Conservation (phyloP, 495 filamentous ascomycete genomes). For the Astrothelium macrocarpum region DNA sequence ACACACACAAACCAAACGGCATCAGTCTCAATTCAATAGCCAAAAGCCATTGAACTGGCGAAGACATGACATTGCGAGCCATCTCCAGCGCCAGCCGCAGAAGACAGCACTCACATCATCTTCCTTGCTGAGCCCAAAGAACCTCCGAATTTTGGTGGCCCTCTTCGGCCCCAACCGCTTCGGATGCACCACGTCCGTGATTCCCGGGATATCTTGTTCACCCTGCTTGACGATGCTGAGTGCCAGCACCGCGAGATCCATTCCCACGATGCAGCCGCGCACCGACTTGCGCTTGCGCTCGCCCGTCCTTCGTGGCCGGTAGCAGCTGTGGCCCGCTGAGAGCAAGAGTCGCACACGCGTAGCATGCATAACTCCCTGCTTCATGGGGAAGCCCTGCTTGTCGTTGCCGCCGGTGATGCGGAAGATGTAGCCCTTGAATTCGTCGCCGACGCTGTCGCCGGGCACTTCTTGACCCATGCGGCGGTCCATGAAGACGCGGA, state of each 20-base stretch:
- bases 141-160: conserved; percentile 96
- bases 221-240: conserved; percentile 95
- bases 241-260: conserved; percentile 87
- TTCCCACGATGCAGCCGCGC: conserved; percentile 93
- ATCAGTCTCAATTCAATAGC: conserved; percentile 29
- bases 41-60: conserved; percentile 24
- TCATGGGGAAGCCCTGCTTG: conserved; percentile 99
- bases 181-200: conserved; percentile 93
- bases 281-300: conserved; percentile 99
- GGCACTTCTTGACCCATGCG: conserved; percentile 96
- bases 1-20: conserved; percentile 10
- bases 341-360: conserved; percentile 95
- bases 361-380: conserved; percentile 98
- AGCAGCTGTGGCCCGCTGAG: conserved; percentile 89
- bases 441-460: conserved; percentile 87
- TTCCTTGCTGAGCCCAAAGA: conserved; percentile 98
- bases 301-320: conserved; percentile 91
- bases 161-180: conserved; percentile 98
- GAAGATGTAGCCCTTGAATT: conserved; percentile 98
- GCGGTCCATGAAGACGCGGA: conserved; percentile 77
- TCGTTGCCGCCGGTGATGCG: conserved; percentile 99
- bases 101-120: conserved; percentile 78
- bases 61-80: conserved; percentile 34
- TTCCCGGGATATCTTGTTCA: conserved; percentile 80
- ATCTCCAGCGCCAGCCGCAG: neutral